Base-by-base conservation (phyloP, 2,329 filamentous ascomycete species). In the Aspergillus eucalypticola region DNA sequence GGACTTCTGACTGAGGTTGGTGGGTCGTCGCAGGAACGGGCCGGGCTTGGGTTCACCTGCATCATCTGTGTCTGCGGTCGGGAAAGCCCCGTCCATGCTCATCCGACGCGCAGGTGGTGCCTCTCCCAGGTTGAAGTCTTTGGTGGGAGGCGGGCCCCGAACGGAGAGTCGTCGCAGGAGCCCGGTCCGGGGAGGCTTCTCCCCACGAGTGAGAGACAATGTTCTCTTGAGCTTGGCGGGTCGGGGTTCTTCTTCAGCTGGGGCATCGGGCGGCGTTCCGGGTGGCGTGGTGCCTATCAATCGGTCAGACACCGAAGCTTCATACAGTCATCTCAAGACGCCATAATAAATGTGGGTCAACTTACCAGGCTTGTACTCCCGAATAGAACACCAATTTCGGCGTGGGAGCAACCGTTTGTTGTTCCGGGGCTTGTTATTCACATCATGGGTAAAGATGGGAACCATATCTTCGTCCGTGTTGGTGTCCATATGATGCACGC, bases 401-500 rank as follows among this genome's bases (percentile, higher is more conserved):
- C 95, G 89, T 19, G 93, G 93, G 8, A 98, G 82, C 1, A 99
- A 81, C 61, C 89, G 88, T 70, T 92, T 96, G 75, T 99, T 99
- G 76, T 96, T 98, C 63, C 95, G 86, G 19, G 88, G 83, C 75
- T 92, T 96, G 42, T 91, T 91, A 69, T 97, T 92, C 1, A 97
- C 91, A 65, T 96, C 95, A 59, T 92, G 87, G 1, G 84, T 86
- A 74, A 99, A 99, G 62, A 99, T 87, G 0, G 94, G 92, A 46
- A 98, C 95, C 91, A 99, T 96, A 75, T 91, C 88, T 76, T 99
- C 95, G 59, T 98, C 91, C 0, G 95, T 99, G 58, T 93, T 82
- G 0, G 77, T 74, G 69, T 88, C 85, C 52, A 89, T 76, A 68
- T 87, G 84, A 68, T 88, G 86, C 25, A 87, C 75, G 62, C 86